phyloP scores from a whole-genome alignment of 495 filamentous ascomycete genomes.

The Talaromyces thailandensis region DNA sequence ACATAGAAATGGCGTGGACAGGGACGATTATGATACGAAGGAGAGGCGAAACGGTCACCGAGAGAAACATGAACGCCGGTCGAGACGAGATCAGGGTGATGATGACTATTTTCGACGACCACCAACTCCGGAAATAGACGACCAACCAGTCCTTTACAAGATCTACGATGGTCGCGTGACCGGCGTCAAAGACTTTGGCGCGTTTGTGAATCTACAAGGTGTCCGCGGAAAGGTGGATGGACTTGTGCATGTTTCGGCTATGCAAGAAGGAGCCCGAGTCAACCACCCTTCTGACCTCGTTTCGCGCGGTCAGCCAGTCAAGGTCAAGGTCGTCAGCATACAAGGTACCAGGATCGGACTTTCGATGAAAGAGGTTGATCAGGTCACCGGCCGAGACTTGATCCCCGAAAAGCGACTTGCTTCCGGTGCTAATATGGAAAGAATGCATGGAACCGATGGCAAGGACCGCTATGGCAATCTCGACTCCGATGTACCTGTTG shows the following conservation, averaged over 20 bases:
- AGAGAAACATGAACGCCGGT: slow-evolving; percentile 31
- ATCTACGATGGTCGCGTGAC: slow-evolving; percentile 85
- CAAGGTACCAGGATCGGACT: slow-evolving; percentile 72
- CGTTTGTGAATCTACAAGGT: slow-evolving; percentile 85
- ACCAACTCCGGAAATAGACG: slow-evolving; percentile 71
- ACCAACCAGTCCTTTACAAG: slow-evolving; percentile 74
- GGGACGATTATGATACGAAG: slow-evolving; percentile 33
- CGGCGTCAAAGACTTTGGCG: slow-evolving; percentile 90
- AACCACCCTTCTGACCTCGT: slow-evolving; percentile 89
- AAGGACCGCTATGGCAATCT: slow-evolving; percentile 50
- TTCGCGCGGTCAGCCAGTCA: slow-evolving; percentile 70
- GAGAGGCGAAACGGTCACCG: slow-evolving; percentile 33
- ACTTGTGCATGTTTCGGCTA: slow-evolving; percentile 91
- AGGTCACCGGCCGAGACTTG: slow-evolving; percentile 77
- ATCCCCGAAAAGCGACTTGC: slow-evolving; percentile 72
- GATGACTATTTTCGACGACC: slow-evolving; percentile 60
- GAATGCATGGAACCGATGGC: slow-evolving; percentile 48
- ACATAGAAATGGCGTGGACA: slow-evolving; percentile 53
- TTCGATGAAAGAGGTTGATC: slow-evolving; percentile 97
- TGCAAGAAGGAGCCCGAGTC: slow-evolving; percentile 77
- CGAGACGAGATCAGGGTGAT: slow-evolving; percentile 34
- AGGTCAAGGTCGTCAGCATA: slow-evolving; percentile 87
- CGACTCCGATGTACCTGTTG: slow-evolving; percentile 51
- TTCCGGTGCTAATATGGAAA: slow-evolving; percentile 87
- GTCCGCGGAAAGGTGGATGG: slow-evolving; percentile 86